Evolutionary conservation across 768 basidiomycete species (phyloP).

Genomic region (Rhodosporidiobolus sp.): DNA sequence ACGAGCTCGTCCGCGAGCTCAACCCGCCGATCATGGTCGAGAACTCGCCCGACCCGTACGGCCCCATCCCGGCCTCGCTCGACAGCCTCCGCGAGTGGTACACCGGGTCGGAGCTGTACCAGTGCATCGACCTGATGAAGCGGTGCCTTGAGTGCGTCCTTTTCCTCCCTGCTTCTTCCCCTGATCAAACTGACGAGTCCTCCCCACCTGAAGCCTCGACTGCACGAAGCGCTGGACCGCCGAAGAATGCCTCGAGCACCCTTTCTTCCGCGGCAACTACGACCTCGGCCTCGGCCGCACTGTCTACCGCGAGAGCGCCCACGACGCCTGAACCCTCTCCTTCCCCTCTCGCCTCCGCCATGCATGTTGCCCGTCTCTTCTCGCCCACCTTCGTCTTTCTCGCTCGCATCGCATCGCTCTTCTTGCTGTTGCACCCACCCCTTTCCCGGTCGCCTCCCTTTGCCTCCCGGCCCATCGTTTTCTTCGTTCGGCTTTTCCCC

Average conservation of each 20-base stretch:
- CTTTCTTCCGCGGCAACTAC: slow-evolving; percentile 58
- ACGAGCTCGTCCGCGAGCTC: slow-evolving; percentile 67
- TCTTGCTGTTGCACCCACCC: too few species aligned
- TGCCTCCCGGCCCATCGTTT: too few species aligned
- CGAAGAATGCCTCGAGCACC: slow-evolving; percentile 68
- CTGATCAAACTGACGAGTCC: neutral
- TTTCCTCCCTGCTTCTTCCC: neutral
- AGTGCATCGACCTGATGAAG: slow-evolving; percentile 72
- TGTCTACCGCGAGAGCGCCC: slow-evolving; percentile 3
- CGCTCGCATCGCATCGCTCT: too few species aligned
- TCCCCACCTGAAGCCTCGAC: slow-evolving; percentile 53
- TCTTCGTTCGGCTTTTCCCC: too few species aligned
- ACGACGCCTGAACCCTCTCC: neutral
- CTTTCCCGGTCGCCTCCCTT: too few species aligned
- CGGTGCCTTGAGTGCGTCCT: slow-evolving; percentile 67
- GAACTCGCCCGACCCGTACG: slow-evolving; percentile 55
- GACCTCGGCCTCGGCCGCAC: slow-evolving; percentile 32
- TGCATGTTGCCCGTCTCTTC: too few species aligned
- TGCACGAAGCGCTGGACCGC: slow-evolving; percentile 77
- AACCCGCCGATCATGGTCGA: slow-evolving; percentile 61
- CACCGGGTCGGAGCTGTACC: slow-evolving; percentile 57
- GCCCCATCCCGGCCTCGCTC: slow-evolving; percentile 37
- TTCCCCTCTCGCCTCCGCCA: neutral
- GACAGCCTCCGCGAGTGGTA: slow-evolving; percentile 39
- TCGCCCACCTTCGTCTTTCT: neutral